Conservation (phyloP, 2,329 filamentous ascomycete genomes). For the Colletotrichum sp. region DNA sequence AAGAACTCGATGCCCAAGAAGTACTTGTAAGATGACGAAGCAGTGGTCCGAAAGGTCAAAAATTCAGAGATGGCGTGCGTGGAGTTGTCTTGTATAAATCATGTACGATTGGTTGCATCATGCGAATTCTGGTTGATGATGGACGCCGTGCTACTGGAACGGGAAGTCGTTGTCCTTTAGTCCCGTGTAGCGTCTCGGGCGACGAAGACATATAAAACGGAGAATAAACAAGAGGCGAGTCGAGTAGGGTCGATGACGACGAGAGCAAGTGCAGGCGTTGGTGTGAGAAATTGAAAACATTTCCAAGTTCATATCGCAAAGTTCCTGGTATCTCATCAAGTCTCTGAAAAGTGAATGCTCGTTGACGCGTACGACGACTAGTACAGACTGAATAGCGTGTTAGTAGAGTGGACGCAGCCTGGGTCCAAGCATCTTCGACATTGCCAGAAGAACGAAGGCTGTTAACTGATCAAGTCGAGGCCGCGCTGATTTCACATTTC, state of each 20-base stretch:
- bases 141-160: neutral
- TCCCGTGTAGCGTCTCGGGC: neutral
- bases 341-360: neutral
- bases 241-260: neutral
- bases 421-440: neutral
- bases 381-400: neutral
- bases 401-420: neutral
- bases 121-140: neutral
- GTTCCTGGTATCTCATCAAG: neutral
- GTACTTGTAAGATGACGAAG: constrained; percentile 66
- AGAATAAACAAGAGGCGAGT: neutral
- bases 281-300: neutral
- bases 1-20: constrained; percentile 85
- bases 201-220: neutral
- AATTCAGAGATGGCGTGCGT: neutral
- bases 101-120: neutral
- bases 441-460: neutral
- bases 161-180: neutral
- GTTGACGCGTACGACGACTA: neutral
- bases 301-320: neutral
- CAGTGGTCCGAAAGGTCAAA: neutral
- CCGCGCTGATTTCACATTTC: neutral
- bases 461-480: neutral
- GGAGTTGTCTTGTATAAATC: neutral
- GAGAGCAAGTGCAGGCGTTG: neutral